Percentiles rank a stretch among this genome's conserved stretches.
Evolutionary conservation across 768 basidiomycete genomes (phyloP).

Genomic region (Trametes meyenii): DNA sequence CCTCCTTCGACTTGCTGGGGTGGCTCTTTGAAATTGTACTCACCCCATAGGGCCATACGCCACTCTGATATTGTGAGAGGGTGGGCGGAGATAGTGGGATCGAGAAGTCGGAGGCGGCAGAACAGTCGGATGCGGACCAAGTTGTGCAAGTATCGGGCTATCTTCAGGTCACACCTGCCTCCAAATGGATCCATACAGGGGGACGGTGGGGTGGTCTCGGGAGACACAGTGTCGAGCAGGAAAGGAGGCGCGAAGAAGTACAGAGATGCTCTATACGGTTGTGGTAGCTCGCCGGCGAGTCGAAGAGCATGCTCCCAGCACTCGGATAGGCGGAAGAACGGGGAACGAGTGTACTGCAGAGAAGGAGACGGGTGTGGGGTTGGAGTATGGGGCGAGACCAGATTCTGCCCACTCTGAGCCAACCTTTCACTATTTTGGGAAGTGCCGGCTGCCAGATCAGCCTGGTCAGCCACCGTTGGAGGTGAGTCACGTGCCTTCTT

Average conservation of each 20-base stretch:
- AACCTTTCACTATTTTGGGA: too few species aligned
- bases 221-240: background rate
- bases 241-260: slow-evolving; percentile 2
- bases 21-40: background rate
- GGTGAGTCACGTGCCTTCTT: too few species aligned
- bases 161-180: background rate
- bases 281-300: background rate
- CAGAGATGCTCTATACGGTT: background rate
- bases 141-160: background rate
- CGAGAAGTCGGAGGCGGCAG: slow-evolving; percentile 2
- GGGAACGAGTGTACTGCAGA: background rate
- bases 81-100: background rate
- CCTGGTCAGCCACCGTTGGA: too few species aligned
- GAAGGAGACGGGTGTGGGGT: too few species aligned
- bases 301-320: background rate
- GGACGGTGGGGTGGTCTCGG: too few species aligned
- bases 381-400: too few species aligned
- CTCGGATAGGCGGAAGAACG: background rate
- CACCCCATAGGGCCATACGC: slow-evolving; percentile 2
- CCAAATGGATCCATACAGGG: background rate
- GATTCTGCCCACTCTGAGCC: too few species aligned
- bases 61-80: background rate
- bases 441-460: too few species aligned
- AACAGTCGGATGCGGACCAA: background rate
- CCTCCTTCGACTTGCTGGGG: background rate